Base-by-base conservation (phyloP, 2,329 filamentous ascomycete genomes). In the Coleophoma cylindrospora region DNA sequence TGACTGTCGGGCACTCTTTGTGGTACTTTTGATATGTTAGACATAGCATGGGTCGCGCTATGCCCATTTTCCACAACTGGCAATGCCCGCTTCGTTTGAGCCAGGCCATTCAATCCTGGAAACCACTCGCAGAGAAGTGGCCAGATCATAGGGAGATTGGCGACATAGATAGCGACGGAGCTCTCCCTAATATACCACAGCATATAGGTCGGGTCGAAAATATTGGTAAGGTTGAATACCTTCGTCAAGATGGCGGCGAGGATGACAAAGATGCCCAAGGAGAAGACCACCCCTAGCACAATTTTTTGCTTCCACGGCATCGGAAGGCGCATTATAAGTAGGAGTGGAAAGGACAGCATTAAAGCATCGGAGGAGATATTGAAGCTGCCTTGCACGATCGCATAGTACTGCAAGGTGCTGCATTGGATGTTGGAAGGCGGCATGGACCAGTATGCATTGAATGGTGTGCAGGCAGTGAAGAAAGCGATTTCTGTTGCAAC, bases 361-460 rank as follows among this genome's bases (percentile, higher is more conserved):
- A 78, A 70, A 1, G 80, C 40, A 54, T 83, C 80, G 38, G 77
- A 80, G 3, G 75, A 74, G 47, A 83, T 75, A 56, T 84, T 83
- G 61, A 83, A 74, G 14, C 71, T 69, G 3, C 75, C 74, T 56
- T 83, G 80, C 13, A 78, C 74, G 43, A 81, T 79, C 13, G 79
- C 72, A 56, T 80, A 81, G 58, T 79, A 70, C 36, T 74, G 69
- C 3, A 76, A 72, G 0, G 77, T 77, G 2, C 77, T 75, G 59
- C 79, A 83, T 69, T 83, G 78, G 1, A 70, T 71, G 37, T 36
- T 53, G 3, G 73, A 62, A 0, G 76, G 71, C 0, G 79, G 79
- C 27, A 82, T 72, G 12, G 74, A 74, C 78, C 78, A 82, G 54
- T 82, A 83, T 15, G 76, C 69, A 34, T 48, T 59, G 53, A 82